Evolutionary conservation across 2,329 filamentous ascomycete species (phyloP), one percentile per base, ranked within the genome.

Genomic region (Penicillium hordei): DNA sequence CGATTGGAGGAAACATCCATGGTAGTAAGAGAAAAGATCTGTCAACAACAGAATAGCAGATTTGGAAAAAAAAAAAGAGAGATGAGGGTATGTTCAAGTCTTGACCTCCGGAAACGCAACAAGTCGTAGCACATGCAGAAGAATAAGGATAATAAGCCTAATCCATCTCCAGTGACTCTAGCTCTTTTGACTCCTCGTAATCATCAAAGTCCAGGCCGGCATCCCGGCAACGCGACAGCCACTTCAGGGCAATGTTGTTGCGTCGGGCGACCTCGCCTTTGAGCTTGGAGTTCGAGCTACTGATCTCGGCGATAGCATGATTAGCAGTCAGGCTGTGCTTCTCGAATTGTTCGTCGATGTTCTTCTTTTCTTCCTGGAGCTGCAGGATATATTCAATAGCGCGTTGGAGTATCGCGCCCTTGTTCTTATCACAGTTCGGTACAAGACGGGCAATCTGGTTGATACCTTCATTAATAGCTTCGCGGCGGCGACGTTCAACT

Each of bases 391-490:
- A 97, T 63, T 91, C 88, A 10, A 97, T 93, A 0, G 94, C 92
- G 34, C 93, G 90, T 72, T 95, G 90, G 38, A 99, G 81, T 63
- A 99, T 97, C 2, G 92, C 95, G 0, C 94, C 94, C 78, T 99
- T 99, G 81, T 99, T 97, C 82, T 97, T 99, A 77, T 99, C 94
- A 70, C 93, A 97, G 15, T 92, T 92, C 0, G 94, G 94, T 0
- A 99, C 94, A 65, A 99, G 96, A 79, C 97, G 97, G 65, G 93
- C 91, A 31, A 99, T 85, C 76, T 97, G 94, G 71, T 97, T 97
- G 68, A 99, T 99, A 49, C 94, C 94, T 77, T 99, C 94, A 65
- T 99, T 99, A 74, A 99, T 99, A 0, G 94, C 97, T 77, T 99
- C 94, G 62, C 94, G 90, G 44, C 94, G 91, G 58, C 94, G 91